Conservation (phyloP, 441 rosid species). For the Erodium texanum region DNA sequence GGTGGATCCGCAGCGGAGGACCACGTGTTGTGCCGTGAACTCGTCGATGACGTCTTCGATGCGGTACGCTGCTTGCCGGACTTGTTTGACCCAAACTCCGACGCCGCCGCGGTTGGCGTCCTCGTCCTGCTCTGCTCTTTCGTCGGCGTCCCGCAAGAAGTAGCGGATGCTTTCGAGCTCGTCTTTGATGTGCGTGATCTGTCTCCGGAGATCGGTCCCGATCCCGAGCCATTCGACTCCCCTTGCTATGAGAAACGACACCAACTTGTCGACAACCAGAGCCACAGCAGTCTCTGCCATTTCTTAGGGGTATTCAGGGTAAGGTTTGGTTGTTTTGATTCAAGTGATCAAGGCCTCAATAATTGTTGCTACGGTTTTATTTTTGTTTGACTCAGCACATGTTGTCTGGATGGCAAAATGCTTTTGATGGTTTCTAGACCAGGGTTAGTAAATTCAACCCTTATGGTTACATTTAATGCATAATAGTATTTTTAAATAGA, state of each 20-base stretch:
- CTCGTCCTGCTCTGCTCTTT: not conserved
- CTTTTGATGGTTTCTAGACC: too few species aligned
- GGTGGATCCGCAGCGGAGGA: not conserved
- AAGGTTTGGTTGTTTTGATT: not conserved
- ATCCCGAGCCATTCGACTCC: not conserved
- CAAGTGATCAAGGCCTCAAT: too few species aligned
- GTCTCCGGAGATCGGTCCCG: not conserved
- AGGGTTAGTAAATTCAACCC: too few species aligned
- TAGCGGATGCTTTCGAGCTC: slow-evolving; percentile 7
- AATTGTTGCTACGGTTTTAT: too few species aligned
- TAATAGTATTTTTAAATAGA: too few species aligned
- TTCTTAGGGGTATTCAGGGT: not conserved
- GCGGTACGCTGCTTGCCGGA: slow-evolving; percentile 12
- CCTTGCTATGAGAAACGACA: not conserved
- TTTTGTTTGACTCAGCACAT: too few species aligned
- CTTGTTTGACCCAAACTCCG: slow-evolving; percentile 14
- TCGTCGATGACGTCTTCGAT: slow-evolving; percentile 21
- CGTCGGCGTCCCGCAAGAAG: slow-evolving; percentile 17
- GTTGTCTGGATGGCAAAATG: too few species aligned
- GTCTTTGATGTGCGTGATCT: not conserved
- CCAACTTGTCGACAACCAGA: not conserved
- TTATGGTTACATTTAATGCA: too few species aligned
- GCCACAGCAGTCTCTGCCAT: slow-evolving; percentile 8
- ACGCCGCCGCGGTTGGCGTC: not conserved
- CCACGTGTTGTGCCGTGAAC: slow-evolving; percentile 7